phyloP scores from a whole-genome alignment of 192 early-diverging fungal genomes.

The Gaertneriomyces sp. region DNA sequence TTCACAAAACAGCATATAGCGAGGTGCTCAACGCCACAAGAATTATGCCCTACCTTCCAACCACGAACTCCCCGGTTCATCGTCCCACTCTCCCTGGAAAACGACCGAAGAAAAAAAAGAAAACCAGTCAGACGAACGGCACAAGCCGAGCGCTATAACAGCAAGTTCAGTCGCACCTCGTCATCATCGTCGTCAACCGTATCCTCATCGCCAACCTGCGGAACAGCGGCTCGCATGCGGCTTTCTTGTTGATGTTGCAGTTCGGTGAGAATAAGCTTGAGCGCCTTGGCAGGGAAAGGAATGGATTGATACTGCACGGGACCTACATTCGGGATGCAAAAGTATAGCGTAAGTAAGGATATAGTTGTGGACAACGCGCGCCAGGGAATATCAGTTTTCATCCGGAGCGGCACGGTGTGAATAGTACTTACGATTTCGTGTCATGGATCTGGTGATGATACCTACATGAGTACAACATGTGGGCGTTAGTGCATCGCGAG shows the following conservation, averaged over 20 bases:
- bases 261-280: constrained; percentile 82
- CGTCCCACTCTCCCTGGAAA: neutral
- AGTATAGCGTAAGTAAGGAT: neutral
- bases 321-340: constrained; percentile 36
- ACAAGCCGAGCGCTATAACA: too few relatives aligned
- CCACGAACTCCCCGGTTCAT: neutral
- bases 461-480: constrained; percentile 19
- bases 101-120: too few relatives aligned
- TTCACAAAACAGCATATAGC: neutral
- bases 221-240: constrained; percentile 53
- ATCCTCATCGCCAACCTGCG: constrained; percentile 58
- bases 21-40: neutral
- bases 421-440: constrained; percentile 43
- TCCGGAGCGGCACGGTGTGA: too few relatives aligned
- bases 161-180: neutral
- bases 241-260: constrained; percentile 65
- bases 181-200: constrained; percentile 36
- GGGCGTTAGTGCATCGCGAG: too few relatives aligned
- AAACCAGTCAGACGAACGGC: neutral
- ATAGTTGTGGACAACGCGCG: too few relatives aligned
- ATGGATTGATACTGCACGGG: constrained; percentile 77
- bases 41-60: neutral
- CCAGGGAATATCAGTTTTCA: too few relatives aligned
- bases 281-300: constrained; percentile 77
- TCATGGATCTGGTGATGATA: constrained; percentile 58